Conservation (phyloP, 176 grass and related monocot genomes). For the Elaeis guineensis region DNA sequence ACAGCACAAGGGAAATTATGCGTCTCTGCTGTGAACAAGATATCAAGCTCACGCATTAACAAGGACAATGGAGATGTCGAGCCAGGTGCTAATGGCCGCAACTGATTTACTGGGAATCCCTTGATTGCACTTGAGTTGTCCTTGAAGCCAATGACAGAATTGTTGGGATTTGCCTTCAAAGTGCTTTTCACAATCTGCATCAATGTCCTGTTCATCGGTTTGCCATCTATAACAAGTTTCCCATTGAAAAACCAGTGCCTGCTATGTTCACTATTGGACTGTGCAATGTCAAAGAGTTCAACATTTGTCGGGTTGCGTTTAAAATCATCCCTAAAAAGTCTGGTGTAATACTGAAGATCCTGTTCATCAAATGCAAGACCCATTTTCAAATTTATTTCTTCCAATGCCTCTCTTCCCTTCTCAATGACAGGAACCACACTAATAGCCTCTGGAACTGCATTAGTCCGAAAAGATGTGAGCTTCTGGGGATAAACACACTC, state of each 20-base stretch:
- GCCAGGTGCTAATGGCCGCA: conserved; percentile 43
- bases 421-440: conserved; percentile 54
- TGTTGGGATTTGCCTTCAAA: conserved; percentile 67
- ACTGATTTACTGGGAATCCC: conserved; percentile 54
- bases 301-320: conserved; percentile 78
- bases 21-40: conserved; percentile 87
- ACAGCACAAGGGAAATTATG: conserved; percentile 97
- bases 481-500: conserved; percentile 71
- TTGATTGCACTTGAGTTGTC: conserved; percentile 93
- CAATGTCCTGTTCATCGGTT: conserved; percentile 65
- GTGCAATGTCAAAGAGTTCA: conserved; percentile 87
- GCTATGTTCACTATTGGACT: conserved; percentile 89
- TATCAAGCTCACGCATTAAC: conserved; percentile 53
- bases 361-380: conserved; percentile 93
- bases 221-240: conserved; percentile 64
- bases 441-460: conserved; percentile 56
- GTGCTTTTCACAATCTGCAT: conserved; percentile 81
- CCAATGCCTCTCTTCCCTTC: conserved; percentile 62
- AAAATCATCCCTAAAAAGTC: conserved; percentile 76
- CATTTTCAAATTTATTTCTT: conserved; percentile 87
- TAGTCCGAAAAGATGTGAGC: conserved; percentile 55
- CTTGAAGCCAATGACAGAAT: conserved; percentile 90
- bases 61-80: conserved; percentile 42
- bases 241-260: conserved; percentile 93
- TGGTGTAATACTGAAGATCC: conserved; percentile 79